Evolutionary conservation across 768 basidiomycete genomes (phyloP), one percentile per base, ranked within the genome.

Genomic region (Tylopilus cervinicoccineus): DNA sequence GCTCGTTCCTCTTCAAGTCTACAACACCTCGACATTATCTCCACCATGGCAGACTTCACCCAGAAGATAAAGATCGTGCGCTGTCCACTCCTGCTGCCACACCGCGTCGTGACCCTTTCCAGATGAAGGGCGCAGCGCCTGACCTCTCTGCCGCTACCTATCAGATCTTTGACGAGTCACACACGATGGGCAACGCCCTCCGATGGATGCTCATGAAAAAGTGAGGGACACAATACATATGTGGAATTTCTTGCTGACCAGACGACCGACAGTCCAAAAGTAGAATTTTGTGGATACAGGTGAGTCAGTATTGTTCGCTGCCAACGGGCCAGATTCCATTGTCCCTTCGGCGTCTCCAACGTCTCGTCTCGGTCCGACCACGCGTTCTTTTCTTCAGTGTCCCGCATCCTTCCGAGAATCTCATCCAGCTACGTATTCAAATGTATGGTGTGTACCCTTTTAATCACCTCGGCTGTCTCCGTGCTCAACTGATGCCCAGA

Each of bases 201-300:
- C 72, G 95, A 29, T 99, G 93, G 93, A 98, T 98, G 86, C 65
- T 98, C 50, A 98, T 98, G 95, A 96, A 97, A 74, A 95, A 99
- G 96, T 98, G 57, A 47, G 85, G 60, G 13, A 28, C 17, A 17
- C 44, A 23, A 51, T 41, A 40, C 46, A 8, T 14, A 3, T 26
- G 40, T 41, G 3, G 10, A 19, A 33, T 31, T 36, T 43, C 48
- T 26, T 20, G 26, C 31, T 51, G 13, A 55, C 28, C n/a, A 48
- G 24, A 48, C 49, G 40, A 32, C 17, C 54, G 92, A 16, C 60
- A 97, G 95, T 64, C 91, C 95, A 6, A 93, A 91, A 58, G 95
- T 97, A 32, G 93, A 96, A 70, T 97, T 98, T 64, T 98, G 96
- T 64, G 96, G 96, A 26, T 98, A 98, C 76, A 93, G 88, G 92